Evolutionary conservation across 345 rosid genomes (phyloP).

Genomic region (Salix arbutifolia): DNA sequence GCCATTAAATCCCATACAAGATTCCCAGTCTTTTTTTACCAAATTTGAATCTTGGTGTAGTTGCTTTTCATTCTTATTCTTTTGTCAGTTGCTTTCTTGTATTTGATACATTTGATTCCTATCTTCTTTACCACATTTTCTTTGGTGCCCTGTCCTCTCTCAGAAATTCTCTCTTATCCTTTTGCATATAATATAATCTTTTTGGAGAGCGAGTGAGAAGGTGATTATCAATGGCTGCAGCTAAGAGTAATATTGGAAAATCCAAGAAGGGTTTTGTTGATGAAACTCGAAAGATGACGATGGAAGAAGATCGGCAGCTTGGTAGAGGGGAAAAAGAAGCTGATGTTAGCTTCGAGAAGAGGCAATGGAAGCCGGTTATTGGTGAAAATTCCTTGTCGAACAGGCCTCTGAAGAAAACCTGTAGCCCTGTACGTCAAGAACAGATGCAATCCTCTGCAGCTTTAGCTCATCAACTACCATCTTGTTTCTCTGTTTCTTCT

Average conservation of each 20-base stretch:
- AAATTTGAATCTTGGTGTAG: conserved; percentile 28
- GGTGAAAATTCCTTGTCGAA: conserved; percentile 51
- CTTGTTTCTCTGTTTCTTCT: conserved; percentile 19
- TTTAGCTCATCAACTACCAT: conserved; percentile 10
- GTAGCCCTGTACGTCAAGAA: conserved; percentile 54
- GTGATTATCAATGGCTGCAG: conserved; percentile 35
- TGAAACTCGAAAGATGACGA: conserved; percentile 31
- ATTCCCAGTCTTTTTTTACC: conserved; percentile 31
- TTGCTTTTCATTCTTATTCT: not conserved
- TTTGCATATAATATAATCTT: not conserved
- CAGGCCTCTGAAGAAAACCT: conserved; percentile 59
- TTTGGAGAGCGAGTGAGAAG: conserved; percentile 33
- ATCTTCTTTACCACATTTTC: conserved; percentile 7
- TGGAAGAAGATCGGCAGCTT: conserved; percentile 36
- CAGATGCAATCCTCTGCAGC: conserved; percentile 23
- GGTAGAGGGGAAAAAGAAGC: conserved; percentile 32
- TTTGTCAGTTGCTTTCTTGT: not conserved
- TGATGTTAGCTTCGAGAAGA: conserved; percentile 30
- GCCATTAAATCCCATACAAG: conserved; percentile 19
- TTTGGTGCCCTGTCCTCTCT: conserved; percentile 14
- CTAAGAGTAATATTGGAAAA: conserved; percentile 43
- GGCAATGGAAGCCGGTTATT: conserved; percentile 48
- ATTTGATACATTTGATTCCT: conserved; percentile 25
- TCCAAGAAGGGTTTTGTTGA: conserved; percentile 37
- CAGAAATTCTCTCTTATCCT: not conserved